Evolutionary conservation across 2,329 filamentous ascomycete species (phyloP).

Genomic region (Nemania sp.): DNA sequence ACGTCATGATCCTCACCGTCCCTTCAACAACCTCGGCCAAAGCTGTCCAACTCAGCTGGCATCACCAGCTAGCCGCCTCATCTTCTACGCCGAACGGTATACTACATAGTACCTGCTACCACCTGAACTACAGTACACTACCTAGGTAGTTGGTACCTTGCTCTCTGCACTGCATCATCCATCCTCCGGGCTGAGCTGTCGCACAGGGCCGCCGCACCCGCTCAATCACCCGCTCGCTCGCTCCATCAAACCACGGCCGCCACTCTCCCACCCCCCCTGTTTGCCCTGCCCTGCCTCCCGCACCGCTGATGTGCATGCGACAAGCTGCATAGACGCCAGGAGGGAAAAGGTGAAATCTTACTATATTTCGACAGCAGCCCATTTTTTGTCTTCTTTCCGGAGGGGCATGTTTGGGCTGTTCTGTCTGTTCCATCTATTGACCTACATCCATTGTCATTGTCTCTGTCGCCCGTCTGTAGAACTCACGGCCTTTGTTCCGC

Average conservation of each 20-base stretch:
- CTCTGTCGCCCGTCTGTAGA: conserved; percentile 3
- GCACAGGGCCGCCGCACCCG: conserved; percentile 21
- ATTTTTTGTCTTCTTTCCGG: conserved; percentile 9
- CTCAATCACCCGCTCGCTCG: too few relatives aligned
- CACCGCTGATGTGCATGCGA: conserved; percentile 31
- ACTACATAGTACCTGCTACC: too few relatives aligned
- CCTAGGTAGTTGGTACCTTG: neutral
- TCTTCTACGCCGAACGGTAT: neutral
- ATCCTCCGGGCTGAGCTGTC: conserved; percentile 11
- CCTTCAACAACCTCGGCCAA: neutral
- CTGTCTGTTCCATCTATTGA: conserved; percentile 1
- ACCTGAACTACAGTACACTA: too few relatives aligned
- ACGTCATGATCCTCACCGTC: conserved; percentile 6
- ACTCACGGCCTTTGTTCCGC: conserved; percentile 1
- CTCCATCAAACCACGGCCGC: conserved; percentile 8
- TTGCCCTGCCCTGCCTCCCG: conserved; percentile 26
- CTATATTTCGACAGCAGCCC: conserved; percentile 25
- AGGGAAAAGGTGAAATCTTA: conserved; percentile 32
- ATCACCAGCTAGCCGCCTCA: conserved; percentile 1
- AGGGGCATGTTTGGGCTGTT: conserved; percentile 2
- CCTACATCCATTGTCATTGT: neutral
- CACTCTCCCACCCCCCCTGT: conserved; percentile 19
- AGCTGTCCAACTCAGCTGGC: neutral
- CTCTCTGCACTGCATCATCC: neutral
- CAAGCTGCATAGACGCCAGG: conserved; percentile 34